phyloP scores from a whole-genome alignment of 257 asterid genomes.

The Solanum corneliomulleri region DNA sequence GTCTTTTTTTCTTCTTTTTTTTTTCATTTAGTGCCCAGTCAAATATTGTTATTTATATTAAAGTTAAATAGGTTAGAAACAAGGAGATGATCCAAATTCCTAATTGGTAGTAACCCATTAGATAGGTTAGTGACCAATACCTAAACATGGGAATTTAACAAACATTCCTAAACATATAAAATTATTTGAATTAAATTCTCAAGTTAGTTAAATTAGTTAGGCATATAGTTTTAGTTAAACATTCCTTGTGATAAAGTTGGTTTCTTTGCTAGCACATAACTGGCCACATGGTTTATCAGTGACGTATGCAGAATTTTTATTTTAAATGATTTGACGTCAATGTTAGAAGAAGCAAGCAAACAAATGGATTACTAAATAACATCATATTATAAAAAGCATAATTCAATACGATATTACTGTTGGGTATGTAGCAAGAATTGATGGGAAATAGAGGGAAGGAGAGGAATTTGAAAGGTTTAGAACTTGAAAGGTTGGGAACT shows the following conservation, averaged over 20 bases:
- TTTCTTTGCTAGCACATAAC: background rate
- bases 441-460: no score
- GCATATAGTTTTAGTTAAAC: background rate
- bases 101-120: background rate
- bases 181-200: background rate
- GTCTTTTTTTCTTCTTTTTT: background rate
- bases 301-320: background rate
- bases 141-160: background rate
- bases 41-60: background rate
- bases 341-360: background rate
- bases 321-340: rapidly evolving
- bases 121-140: background rate
- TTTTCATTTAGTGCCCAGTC: background rate
- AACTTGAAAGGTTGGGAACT: no score
- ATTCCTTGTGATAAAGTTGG: background rate
- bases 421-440: no score
- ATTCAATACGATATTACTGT: no score
- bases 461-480: no score
- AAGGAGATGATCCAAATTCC: background rate
- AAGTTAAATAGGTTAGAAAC: background rate
- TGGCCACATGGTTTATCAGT: background rate
- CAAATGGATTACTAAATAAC: background rate
- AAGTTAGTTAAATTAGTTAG: background rate
- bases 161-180: background rate
- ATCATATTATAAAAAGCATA: background rate